Conservation (phyloP, 192 early-diverging fungal genomes). For the Umbelopsis ramanniana region DNA sequence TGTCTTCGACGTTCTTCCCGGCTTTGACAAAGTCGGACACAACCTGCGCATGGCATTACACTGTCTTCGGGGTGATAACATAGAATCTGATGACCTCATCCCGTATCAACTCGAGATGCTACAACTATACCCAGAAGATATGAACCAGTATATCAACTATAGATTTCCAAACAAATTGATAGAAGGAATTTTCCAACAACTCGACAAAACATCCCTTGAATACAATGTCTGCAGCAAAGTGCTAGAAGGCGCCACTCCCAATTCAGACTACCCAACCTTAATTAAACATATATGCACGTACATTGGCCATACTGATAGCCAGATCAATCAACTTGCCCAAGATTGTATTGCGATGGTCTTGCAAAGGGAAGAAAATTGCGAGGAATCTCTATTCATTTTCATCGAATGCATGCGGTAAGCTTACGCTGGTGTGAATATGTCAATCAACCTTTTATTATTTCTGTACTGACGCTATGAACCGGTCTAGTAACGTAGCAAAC, state of each 20-base stretch:
- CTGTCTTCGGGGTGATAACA: neutral
- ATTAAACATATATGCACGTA: neutral
- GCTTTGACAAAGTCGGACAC: neutral
- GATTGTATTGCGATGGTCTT: neutral
- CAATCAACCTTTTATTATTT: neutral
- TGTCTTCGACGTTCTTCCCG: neutral
- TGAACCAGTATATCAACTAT: neutral
- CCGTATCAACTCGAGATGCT: neutral
- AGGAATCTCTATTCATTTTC: neutral
- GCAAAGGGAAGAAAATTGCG: neutral
- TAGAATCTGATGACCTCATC: neutral
- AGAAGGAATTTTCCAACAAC: neutral
- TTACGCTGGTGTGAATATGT: neutral
- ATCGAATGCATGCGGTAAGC: constrained; percentile 2
- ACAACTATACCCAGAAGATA: neutral
- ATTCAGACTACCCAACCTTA: neutral
- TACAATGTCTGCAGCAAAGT: neutral
- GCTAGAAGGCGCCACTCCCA: neutral
- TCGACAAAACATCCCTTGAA: neutral
- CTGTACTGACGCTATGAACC: too few species aligned
- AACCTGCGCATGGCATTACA: neutral
- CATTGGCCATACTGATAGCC: neutral
- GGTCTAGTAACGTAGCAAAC: neutral
- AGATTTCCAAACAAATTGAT: neutral
- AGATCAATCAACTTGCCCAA: neutral